phyloP scores from a whole-genome alignment of 1,139 yeast species.

The Lodderomyces beijingensis region DNA sequence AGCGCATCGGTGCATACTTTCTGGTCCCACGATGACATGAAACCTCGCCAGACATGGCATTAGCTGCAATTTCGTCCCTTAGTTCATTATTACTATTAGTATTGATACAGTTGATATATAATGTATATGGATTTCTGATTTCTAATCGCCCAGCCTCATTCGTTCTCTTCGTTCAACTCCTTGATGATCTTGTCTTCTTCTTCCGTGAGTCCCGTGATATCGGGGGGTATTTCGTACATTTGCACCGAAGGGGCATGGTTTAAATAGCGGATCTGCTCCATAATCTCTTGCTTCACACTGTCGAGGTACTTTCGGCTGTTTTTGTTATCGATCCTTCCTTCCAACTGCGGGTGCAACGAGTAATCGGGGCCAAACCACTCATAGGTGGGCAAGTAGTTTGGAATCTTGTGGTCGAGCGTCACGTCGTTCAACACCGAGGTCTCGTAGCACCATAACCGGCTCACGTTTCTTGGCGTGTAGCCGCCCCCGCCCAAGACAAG shows the following conservation, averaged over 20 bases:
- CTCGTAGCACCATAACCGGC: constrained; percentile 93
- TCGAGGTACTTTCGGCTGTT: constrained; percentile 83
- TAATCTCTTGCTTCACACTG: constrained; percentile 65
- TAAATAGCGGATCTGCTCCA: constrained; percentile 78
- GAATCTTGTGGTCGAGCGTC: constrained; percentile 69
- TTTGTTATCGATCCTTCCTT: constrained; percentile 84
- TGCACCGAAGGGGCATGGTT: constrained; percentile 94
- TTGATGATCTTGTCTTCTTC: constrained; percentile 54
- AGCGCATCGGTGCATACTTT: no score
- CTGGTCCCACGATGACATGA: no score
- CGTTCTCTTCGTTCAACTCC: constrained; percentile 55
- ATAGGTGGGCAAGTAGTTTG: constrained; percentile 75
- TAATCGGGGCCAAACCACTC: constrained; percentile 92
- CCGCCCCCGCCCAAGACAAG: constrained; percentile 97
- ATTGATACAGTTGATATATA: no score
- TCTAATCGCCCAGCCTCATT: no score
- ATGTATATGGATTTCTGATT: no score
- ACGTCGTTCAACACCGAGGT: constrained; percentile 84
- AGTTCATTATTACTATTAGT: no score
- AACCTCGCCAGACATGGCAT: no score
- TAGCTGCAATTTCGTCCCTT: no score
- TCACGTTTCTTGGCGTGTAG: constrained; percentile 92
- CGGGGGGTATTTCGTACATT: constrained; percentile 88
- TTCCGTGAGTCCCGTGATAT: constrained; percentile 60
- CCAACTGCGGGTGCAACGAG: constrained; percentile 83